phyloP scores from a whole-genome alignment of 805 yeast species.

The Diddensiella transvaalensis region DNA sequence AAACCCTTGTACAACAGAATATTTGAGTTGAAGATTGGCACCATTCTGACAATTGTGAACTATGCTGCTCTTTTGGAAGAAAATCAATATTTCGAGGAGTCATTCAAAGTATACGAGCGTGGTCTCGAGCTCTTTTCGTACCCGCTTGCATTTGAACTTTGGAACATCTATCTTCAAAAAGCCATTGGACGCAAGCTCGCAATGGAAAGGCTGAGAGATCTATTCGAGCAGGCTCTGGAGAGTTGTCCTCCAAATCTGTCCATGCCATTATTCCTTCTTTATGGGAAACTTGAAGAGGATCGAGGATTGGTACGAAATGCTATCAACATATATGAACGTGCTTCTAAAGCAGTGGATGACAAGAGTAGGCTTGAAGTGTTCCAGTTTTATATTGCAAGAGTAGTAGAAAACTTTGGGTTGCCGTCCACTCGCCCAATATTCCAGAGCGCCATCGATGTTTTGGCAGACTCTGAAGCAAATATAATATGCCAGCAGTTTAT shows the following conservation, averaged over 20 bases:
- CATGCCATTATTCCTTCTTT: slow-evolving; percentile 49
- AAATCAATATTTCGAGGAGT: slow-evolving; percentile 43
- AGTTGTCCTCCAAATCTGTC: slow-evolving; percentile 48
- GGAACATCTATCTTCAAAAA: slow-evolving; percentile 63
- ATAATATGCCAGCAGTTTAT: slow-evolving; percentile 53
- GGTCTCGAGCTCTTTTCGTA: slow-evolving; percentile 61
- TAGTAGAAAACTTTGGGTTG: slow-evolving; percentile 39
- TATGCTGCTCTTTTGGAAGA: slow-evolving; percentile 61
- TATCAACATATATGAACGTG: slow-evolving; percentile 44
- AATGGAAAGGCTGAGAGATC: slow-evolving; percentile 59
- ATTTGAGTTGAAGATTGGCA: slow-evolving; percentile 59
- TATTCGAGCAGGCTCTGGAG: slow-evolving; percentile 65
- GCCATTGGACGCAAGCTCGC: slow-evolving; percentile 39
- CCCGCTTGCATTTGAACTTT: slow-evolving; percentile 63
- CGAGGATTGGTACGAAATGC: slow-evolving; percentile 51
- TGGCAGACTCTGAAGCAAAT: slow-evolving; percentile 43
- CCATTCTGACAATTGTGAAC: slow-evolving; percentile 61
- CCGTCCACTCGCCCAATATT: slow-evolving; percentile 46
- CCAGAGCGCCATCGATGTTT: slow-evolving; percentile 47
- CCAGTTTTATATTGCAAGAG: slow-evolving; percentile 42
- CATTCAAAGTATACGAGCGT: slow-evolving; percentile 61
- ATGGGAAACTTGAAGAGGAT: slow-evolving; percentile 59
- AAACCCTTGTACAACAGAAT: slow-evolving; percentile 49
- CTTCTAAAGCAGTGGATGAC: slow-evolving; percentile 33
- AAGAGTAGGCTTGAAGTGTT: slow-evolving; percentile 40